Base-by-base conservation (phyloP, 2,329 filamentous ascomycete genomes). In the Ceratocystis eucalypticola region DNA sequence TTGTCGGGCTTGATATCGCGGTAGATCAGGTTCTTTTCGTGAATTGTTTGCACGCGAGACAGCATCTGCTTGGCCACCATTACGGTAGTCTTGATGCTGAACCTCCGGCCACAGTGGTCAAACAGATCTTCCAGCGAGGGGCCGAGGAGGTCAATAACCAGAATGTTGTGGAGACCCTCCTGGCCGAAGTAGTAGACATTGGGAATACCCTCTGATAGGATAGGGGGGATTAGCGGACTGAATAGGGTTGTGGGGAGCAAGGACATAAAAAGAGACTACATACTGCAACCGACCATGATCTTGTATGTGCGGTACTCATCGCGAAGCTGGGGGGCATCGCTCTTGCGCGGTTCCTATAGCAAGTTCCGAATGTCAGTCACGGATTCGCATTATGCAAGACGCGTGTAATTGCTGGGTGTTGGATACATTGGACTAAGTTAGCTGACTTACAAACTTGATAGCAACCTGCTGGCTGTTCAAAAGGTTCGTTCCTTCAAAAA, bases 61-160 rank as follows among this genome's bases (percentile, higher is more conserved):
- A 96, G 83, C 94, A 97, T 97, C 77, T 99, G 93, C 80, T 97
- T 97, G 57, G 94, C 93, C 67, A 97, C 92, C 94, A 97, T 96
- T 69, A 97, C 92, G 12, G 96, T 93, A 0, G 94, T 99, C 84
- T 99, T 97, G 76, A 93, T 92, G 5, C 89, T 87, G 79, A 99
- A 99, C 71, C 92, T 87, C 72, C 93, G 84, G 74, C 94, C 94
- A 80, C 93, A 99, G 77, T 96, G 91, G 75, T 99, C 93, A 75
- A 99, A 99, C 22, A 99, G 84, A 74, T 99, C 93, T 76, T 99
- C 93, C 68, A 99, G 82, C 70, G 91, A 96, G 64, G 93, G 93
- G 17, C 93, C 93, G 30, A 99, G 86, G 53, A 99, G 82, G 78
- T 99, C 93, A 73, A 97, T 97, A 71, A 99, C 93, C 63, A 99